Conservation (phyloP, 257 asterid genomes). For the Ligustrum vulgare region DNA sequence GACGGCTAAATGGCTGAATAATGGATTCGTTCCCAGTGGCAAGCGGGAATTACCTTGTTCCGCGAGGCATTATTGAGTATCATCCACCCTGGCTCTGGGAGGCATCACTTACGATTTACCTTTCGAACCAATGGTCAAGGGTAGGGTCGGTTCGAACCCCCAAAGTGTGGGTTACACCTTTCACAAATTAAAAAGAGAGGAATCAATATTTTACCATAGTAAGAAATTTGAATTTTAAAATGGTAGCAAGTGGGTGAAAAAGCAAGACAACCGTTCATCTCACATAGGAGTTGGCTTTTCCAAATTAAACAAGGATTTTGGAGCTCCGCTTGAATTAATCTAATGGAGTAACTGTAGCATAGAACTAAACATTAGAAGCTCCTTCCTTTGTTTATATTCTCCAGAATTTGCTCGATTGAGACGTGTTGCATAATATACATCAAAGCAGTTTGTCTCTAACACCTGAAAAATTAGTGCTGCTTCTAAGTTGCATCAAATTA, state of each 20-base stretch:
- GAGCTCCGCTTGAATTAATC: neutral
- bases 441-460: constrained; percentile 93
- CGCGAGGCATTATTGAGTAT: too few relatives aligned
- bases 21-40: too few relatives aligned
- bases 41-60: too few relatives aligned
- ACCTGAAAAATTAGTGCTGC: constrained; percentile 44
- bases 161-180: too few relatives aligned
- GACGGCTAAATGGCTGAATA: too few relatives aligned
- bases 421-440: constrained; percentile 95
- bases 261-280: neutral
- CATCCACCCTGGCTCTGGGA: too few relatives aligned
- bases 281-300: neutral
- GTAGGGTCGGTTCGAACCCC: too few relatives aligned
- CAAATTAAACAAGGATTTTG: neutral
- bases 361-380: constrained; percentile 27
- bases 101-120: too few relatives aligned
- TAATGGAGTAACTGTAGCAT: neutral
- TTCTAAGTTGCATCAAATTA: neutral
- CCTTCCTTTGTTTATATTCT: constrained; percentile 95
- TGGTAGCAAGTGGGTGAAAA: neutral
- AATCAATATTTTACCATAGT: too few relatives aligned
- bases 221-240: neutral
- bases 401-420: constrained; percentile 77
- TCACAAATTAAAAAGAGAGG: too few relatives aligned
- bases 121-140: too few relatives aligned